These are phyloP conservation scores for Elymus sibiricus DNA, from an alignment of 176 grass and related monocot species.

Conservation along the genomic window DNA sequence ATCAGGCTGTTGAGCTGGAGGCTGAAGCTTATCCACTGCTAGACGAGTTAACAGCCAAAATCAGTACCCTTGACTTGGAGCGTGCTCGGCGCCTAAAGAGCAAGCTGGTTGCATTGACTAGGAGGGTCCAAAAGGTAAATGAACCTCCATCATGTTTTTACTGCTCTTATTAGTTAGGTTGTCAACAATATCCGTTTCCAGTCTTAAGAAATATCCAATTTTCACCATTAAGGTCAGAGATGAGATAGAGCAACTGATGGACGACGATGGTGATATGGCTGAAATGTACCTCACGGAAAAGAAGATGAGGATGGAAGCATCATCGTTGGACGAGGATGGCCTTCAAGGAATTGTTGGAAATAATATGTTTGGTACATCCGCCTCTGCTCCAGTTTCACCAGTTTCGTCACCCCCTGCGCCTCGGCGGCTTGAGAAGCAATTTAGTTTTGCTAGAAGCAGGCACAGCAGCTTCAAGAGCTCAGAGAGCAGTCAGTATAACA, in stretches of 20 bases:
- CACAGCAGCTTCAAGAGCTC: constrained; percentile 70
- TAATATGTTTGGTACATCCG: constrained; percentile 47
- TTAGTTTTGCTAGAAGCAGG: constrained; percentile 66
- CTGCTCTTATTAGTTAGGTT: background rate
- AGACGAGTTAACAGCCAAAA: constrained; percentile 77
- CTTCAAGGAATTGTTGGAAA: constrained; percentile 41
- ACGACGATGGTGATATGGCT: constrained; percentile 97
- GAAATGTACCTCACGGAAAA: constrained; percentile 99
- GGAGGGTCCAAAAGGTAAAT: constrained; percentile 92
- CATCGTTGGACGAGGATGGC: constrained; percentile 50
- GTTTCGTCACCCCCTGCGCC: constrained; percentile 43
- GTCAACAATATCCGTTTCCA: background rate
- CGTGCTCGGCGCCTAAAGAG: constrained; percentile 77
- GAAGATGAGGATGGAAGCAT: constrained; percentile 64
- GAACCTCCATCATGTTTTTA: background rate
- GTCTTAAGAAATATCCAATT: background rate
- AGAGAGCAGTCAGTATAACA: constrained; percentile 47
- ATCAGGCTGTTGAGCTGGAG: constrained; percentile 83
- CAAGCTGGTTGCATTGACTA: constrained; percentile 81
- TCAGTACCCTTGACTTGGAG: constrained; percentile 90
- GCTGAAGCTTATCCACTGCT: constrained; percentile 86
- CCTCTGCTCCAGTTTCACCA: constrained; percentile 88
- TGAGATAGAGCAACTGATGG: constrained; percentile 96
- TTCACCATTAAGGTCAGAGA: constrained; percentile 72
- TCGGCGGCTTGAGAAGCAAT: constrained; percentile 61